Percentiles rank a stretch among this genome's conserved stretches.
Conservation (phyloP, 257 asterid species). For the Haberlea rhodopensis region DNA sequence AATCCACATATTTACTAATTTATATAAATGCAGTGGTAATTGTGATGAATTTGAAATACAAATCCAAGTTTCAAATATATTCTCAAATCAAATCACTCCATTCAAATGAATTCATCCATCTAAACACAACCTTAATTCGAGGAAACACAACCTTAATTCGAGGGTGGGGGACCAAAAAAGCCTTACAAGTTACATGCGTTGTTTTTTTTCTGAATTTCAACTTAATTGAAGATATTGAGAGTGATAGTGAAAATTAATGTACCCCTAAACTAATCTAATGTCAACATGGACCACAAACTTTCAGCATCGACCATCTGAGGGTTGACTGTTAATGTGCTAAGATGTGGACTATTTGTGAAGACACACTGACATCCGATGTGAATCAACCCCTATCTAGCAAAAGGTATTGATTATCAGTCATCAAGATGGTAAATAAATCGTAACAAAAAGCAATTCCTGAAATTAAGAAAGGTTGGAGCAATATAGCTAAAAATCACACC, state of each 20-base stretch:
- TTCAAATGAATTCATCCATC: too few relatives aligned
- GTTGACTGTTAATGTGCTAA: not conserved
- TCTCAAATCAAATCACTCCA: not conserved
- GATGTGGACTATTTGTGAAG: not conserved
- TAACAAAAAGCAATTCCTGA: not conserved
- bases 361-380: not conserved
- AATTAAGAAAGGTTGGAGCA: too few relatives aligned
- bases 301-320: not conserved
- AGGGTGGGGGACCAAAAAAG: not conserved
- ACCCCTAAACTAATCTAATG: not conserved
- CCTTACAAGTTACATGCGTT: not conserved
- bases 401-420: not conserved
- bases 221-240: not conserved
- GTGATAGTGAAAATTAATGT: not conserved
- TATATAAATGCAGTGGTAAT: too few relatives aligned
- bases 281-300: not conserved
- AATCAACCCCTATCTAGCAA: not conserved
- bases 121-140: too few relatives aligned
- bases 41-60: too few relatives aligned
- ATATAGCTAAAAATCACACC: not conserved
- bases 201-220: not conserved
- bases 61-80: too few relatives aligned
- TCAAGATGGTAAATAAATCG: not conserved
- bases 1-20: too few relatives aligned
- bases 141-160: too few relatives aligned